These are phyloP conservation scores for Trapa bicornis DNA, from an alignment of 345 rosid genomes.

Conservation along the genomic window DNA sequence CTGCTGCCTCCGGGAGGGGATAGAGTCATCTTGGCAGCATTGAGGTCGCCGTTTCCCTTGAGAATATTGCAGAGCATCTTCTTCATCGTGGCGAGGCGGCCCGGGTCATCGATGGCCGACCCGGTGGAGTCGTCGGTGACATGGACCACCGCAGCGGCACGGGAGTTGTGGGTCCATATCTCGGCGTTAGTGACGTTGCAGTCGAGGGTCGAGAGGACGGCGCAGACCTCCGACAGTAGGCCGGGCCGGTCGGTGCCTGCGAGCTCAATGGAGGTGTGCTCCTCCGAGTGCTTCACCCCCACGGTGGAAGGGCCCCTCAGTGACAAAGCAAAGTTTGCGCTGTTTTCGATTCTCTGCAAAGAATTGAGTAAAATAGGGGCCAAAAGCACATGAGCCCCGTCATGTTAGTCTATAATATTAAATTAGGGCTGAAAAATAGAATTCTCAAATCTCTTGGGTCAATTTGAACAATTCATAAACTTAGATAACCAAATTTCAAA, in stretches of 20 bases:
- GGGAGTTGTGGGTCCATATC: conserved; percentile 41
- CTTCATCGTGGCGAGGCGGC: conserved; percentile 22
- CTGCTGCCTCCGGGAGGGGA: conserved; percentile 11
- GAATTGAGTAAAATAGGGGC: too few species aligned
- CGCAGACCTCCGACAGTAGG: conserved; percentile 37
- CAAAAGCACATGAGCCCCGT: too few species aligned
- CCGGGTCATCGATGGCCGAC: conserved; percentile 23
- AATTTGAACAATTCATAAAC: too few species aligned
- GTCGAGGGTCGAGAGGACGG: conserved; percentile 31
- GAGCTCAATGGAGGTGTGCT: conserved; percentile 30
- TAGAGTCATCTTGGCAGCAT: conserved; percentile 17
- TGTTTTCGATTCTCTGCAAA: conserved; percentile 24
- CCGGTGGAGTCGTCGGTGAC: conserved; percentile 27
- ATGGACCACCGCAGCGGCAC: conserved; percentile 33
- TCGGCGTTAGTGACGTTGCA: conserved; percentile 38
- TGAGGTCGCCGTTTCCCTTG: conserved; percentile 12
- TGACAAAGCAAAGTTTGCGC: conserved; percentile 17
- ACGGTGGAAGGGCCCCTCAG: conserved; percentile 20
- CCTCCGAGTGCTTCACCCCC: conserved; percentile 23
- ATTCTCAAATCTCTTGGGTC: too few species aligned
- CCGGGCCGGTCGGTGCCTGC: conserved; percentile 41
- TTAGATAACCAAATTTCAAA: too few species aligned
- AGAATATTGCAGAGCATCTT: conserved; percentile 25
- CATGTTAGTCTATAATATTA: too few species aligned
- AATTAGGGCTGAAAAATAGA: too few species aligned